Evolutionary conservation across 805 yeast species (phyloP), one percentile per base, ranked within the genome.

Genomic region (Danielia reshetovae): DNA sequence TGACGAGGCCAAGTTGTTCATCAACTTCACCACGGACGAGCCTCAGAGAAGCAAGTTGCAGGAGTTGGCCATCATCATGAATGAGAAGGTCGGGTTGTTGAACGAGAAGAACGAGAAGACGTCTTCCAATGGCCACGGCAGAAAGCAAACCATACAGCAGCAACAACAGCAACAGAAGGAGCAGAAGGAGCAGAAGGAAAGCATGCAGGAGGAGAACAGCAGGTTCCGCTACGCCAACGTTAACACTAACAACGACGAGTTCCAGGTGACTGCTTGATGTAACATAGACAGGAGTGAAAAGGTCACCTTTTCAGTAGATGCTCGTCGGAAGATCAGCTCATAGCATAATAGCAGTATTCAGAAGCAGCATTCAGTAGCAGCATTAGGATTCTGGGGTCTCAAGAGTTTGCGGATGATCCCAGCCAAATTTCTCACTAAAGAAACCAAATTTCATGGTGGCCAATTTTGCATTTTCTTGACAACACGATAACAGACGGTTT

Each of bases 61-160:
- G 71, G 87, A 84, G 58, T 74, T 90, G 54, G 94, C 96, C 14
- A 69, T 87, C 43, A 77, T 81, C 29, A 72, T 93, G 65, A 83
- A 86, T 43, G 96, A 87, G 42, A 84, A 82, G 71, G 81, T 85
- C 34, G 74, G 74, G 38, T 78, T 81, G 52, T 72, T 87, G 48
- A 75, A 83, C 36, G 96, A 87, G 60, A 79, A 85, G 68, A 86
- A 85, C 58, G 95, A 86, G 62, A 79, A 86, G 59, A 73, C 86
- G 34, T 83, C 85, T 35, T 75, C 84, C 30, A 85, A 86, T 49
- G 93, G 89, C 29, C 80, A 75, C 59, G 63, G 69, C 34, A 62
- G 65, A 48, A 65, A 62, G 49, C 60, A 49, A 37, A 57, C 54
- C 30, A 44, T 43, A 23, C 61, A 56, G 41, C 79, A 68, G 48